A percentile compares a stretch with the other conserved stretches of the same genome.
Conservation (phyloP, 805 yeast species). For the Suhomyces prunicola region DNA sequence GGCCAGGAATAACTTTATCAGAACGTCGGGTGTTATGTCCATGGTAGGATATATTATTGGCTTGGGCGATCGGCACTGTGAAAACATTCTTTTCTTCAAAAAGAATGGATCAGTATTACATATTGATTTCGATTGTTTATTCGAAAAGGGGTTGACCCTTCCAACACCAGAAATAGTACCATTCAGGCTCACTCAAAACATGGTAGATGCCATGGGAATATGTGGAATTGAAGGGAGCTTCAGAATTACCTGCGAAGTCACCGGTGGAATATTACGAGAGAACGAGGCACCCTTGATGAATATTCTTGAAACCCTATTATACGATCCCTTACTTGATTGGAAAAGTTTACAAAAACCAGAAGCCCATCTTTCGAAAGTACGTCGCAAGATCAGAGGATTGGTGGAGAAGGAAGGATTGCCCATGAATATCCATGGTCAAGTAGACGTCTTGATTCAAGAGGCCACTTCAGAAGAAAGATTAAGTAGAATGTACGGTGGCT, state of each 20-base stretch:
- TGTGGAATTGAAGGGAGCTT: slow-evolving; percentile 89
- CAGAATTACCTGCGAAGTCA: slow-evolving; percentile 80
- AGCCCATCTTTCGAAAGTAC: slow-evolving; percentile 64
- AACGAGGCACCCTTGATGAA: slow-evolving; percentile 87
- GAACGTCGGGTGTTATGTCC: slow-evolving; percentile 93
- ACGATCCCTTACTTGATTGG: slow-evolving; percentile 91
- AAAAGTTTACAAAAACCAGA: slow-evolving; percentile 51
- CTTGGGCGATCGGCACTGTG: slow-evolving; percentile 95
- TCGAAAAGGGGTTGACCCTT: slow-evolving; percentile 75
- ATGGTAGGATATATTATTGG: slow-evolving; percentile 94
- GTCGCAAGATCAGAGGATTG: slow-evolving; percentile 82
- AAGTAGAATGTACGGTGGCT: slow-evolving; percentile 89
- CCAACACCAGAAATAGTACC: slow-evolving; percentile 93
- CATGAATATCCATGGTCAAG: slow-evolving; percentile 89
- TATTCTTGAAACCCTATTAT: slow-evolving; percentile 84
- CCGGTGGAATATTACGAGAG: slow-evolving; percentile 64
- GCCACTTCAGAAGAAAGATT: slow-evolving; percentile 71
- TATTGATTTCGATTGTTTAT: slow-evolving; percentile 95
- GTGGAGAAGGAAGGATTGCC: slow-evolving; percentile 82
- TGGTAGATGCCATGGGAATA: slow-evolving; percentile 86
- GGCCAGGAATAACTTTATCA: slow-evolving; percentile 68
- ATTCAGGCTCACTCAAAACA: slow-evolving; percentile 82
- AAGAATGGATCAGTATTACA: slow-evolving; percentile 79
- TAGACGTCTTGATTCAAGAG: slow-evolving; percentile 79
- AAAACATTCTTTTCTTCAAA: slow-evolving; percentile 74